These are phyloP conservation scores for Bruguiera sexangula DNA, from an alignment of 345 rosid genomes.

Conservation along the genomic window DNA sequence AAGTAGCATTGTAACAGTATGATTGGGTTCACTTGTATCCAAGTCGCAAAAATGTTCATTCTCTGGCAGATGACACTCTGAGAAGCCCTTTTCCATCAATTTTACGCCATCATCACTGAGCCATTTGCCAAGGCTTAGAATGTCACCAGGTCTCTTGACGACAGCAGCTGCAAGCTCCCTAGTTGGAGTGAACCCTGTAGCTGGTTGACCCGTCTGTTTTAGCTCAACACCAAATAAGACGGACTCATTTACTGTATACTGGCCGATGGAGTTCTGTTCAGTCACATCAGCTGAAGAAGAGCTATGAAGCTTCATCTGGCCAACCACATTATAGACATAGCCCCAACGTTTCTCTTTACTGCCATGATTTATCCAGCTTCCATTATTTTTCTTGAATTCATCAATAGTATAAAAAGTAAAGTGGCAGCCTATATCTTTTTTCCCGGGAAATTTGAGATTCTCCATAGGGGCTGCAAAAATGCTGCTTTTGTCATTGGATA, in stretches of 20 bases:
- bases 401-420: conserved; percentile 64
- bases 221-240: conserved; percentile 50
- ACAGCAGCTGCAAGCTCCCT: conserved; percentile 72
- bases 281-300: conserved; percentile 25
- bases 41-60: conserved; percentile 25
- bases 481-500: conserved; percentile 45
- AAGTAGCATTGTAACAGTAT: conserved; percentile 46
- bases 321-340: conserved; percentile 48
- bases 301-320: conserved; percentile 53
- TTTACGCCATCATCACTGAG: conserved; percentile 14
- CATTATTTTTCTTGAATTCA: conserved; percentile 61
- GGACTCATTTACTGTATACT: conserved; percentile 46
- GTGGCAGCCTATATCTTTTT: conserved; percentile 37
- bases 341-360: conserved; percentile 52
- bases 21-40: conserved; percentile 19
- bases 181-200: conserved; percentile 22
- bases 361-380: conserved; percentile 62
- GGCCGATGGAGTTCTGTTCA: conserved; percentile 27
- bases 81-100: conserved; percentile 13
- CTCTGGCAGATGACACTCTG: conserved; percentile 14
- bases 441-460: conserved; percentile 34
- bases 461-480: conserved; percentile 68
- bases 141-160: conserved; percentile 29
- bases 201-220: conserved; percentile 34
- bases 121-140: conserved; percentile 13